phyloP scores from a whole-genome alignment of 2,329 filamentous ascomycete species.

The Thermomyces lanuginosus region DNA sequence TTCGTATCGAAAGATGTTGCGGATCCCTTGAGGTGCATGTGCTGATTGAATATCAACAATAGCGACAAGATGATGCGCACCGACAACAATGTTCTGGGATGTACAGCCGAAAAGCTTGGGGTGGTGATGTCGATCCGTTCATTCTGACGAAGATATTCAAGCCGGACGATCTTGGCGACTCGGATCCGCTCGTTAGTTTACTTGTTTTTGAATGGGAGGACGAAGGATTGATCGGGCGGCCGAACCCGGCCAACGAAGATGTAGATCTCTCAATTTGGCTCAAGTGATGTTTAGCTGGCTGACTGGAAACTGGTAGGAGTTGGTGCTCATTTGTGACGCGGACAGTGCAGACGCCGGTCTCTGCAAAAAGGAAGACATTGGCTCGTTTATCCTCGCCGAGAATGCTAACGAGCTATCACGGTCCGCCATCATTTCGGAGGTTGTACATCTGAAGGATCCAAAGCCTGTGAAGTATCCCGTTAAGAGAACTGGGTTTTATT shows the following conservation, averaged over 20 bases:
- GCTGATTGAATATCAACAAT: too few species aligned
- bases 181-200: conserved; percentile 63
- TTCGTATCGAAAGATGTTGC: conserved; percentile 13
- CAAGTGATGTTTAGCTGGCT: neutral
- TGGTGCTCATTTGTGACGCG: conserved; percentile 60
- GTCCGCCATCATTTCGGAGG: conserved; percentile 59
- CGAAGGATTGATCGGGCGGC: conserved; percentile 57
- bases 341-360: conserved; percentile 49
- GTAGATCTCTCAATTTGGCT: conserved; percentile 34
- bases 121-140: conserved; percentile 72
- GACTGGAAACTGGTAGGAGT: conserved; percentile 29
- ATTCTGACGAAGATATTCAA: conserved; percentile 68
- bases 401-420: conserved; percentile 58
- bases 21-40: conserved; percentile 1
- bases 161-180: conserved; percentile 40
- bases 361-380: conserved; percentile 63
- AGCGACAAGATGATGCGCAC: conserved; percentile 64
- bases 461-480: conserved; percentile 62
- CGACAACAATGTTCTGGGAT: conserved; percentile 79
- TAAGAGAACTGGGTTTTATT: conserved; percentile 89
- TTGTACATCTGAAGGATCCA: conserved; percentile 64
- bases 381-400: conserved; percentile 64
- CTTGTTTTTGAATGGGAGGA: conserved; percentile 93
- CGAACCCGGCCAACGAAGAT: conserved; percentile 36
- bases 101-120: conserved; percentile 84